Evolutionary conservation across 2,329 filamentous ascomycete species (phyloP).

Genomic region (Ceratocystis huliohia): DNA sequence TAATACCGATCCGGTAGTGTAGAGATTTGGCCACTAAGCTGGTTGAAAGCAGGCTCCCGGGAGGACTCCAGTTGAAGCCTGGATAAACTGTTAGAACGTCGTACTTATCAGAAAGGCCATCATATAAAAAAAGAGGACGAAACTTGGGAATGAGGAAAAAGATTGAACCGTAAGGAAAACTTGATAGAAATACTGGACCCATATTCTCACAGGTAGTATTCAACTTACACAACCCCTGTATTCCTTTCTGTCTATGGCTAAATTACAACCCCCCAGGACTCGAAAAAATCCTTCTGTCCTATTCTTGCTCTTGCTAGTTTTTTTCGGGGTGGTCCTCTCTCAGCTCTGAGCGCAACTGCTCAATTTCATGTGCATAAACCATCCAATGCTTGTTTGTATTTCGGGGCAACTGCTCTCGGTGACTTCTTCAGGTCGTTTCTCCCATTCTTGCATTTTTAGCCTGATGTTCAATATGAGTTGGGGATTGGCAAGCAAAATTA

Average conservation of each 20-base stretch:
- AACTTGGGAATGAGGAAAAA: no score
- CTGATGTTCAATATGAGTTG: background rate
- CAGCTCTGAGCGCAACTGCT: background rate
- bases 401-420: background rate
- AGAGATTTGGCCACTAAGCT: no score
- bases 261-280: background rate
- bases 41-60: no score
- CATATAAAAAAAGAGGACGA: no score
- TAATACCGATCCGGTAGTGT: background rate
- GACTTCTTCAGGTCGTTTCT: no score
- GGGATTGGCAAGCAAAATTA: background rate
- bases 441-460: background rate
- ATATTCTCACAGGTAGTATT: background rate
- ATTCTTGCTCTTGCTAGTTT: background rate
- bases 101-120: no score
- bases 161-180: no score
- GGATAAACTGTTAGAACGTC: no score
- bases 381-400: background rate
- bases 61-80: no score
- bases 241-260: background rate
- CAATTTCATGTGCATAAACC: background rate
- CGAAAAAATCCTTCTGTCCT: background rate
- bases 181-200: no score
- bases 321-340: background rate
- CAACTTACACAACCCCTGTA: background rate